phyloP scores from a whole-genome alignment of 345 rosid genomes.

The Eucalyptus grandis region DNA sequence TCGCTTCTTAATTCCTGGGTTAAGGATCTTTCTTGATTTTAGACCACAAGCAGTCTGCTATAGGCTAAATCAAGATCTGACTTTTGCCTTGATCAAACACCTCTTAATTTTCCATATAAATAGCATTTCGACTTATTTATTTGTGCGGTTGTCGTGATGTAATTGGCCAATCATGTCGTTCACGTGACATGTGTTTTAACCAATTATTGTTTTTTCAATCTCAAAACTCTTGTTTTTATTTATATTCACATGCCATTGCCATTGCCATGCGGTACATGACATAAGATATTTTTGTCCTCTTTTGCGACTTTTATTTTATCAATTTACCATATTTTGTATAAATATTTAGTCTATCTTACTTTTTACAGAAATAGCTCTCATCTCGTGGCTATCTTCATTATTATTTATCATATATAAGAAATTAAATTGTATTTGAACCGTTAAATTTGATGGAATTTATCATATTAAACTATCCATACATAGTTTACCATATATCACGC shows the following conservation, averaged over 20 bases:
- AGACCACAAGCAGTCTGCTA: not conserved
- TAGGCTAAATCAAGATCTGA: too few relatives aligned
- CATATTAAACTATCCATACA: not conserved
- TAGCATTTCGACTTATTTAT: not conserved
- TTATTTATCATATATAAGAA: not conserved
- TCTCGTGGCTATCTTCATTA: not conserved
- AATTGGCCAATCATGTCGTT: rapidly evolving
- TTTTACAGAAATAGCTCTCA: not conserved
- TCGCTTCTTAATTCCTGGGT: not conserved
- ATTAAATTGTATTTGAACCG: not conserved
- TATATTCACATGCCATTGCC: not conserved
- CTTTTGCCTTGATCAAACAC: too few relatives aligned
- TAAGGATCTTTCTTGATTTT: not conserved
- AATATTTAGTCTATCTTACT: not conserved
- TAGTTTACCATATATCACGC: not conserved
- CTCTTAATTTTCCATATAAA: not conserved
- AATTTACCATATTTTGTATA: not conserved
- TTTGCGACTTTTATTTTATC: not conserved
- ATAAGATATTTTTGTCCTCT: too few relatives aligned
- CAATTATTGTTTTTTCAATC: not conserved
- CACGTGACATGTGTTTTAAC: not conserved
- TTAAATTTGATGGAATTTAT: not conserved
- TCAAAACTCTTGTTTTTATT: not conserved
- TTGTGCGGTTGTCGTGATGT: rapidly evolving
- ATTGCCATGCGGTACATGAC: not conserved